These are phyloP conservation scores for Saccharomycopsis synnaedendra DNA, from an alignment of 805 yeast genomes.

Conservation along the genomic window DNA sequence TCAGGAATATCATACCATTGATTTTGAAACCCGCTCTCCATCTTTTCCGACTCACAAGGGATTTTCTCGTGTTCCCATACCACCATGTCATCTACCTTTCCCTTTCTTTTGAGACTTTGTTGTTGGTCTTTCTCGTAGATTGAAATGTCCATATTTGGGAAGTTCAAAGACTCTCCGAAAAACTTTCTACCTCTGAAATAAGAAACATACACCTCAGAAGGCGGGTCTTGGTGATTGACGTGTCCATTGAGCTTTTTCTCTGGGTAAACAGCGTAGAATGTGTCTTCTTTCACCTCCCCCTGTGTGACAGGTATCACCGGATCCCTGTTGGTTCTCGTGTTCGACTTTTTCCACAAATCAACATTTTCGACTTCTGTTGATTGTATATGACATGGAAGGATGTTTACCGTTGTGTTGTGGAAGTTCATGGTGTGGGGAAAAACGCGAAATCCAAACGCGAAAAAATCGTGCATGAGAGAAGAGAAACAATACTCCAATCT, in stretches of 20 bases:
- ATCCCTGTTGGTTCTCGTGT: slow-evolving; percentile 22
- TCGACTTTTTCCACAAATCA: slow-evolving; percentile 9
- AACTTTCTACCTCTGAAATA: slow-evolving; percentile 15
- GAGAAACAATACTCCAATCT: background rate
- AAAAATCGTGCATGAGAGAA: background rate
- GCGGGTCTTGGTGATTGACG: background rate
- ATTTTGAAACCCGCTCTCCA: slow-evolving; percentile 9
- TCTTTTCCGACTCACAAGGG: slow-evolving; percentile 8
- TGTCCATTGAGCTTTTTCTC: background rate
- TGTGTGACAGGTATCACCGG: slow-evolving; percentile 12
- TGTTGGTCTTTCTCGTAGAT: background rate
- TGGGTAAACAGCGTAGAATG: slow-evolving; percentile 7
- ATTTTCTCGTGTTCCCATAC: slow-evolving; percentile 17
- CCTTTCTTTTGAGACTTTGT: background rate
- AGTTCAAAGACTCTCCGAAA: slow-evolving; percentile 8
- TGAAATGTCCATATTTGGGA: too few relatives aligned
- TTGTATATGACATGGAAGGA: slow-evolving; percentile 7
- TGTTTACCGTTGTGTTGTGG: background rate
- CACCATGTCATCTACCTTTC: slow-evolving; percentile 4
- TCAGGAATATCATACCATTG: slow-evolving; percentile 16
- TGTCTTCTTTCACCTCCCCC: slow-evolving; percentile 1
- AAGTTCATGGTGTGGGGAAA: background rate
- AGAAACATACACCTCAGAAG: background rate
- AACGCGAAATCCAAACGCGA: background rate
- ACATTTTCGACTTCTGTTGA: slow-evolving; percentile 1